Evolutionary conservation across 2,329 filamentous ascomycete genomes (phyloP), one percentile per base, ranked within the genome.

Genomic region (Fusarium sp.): DNA sequence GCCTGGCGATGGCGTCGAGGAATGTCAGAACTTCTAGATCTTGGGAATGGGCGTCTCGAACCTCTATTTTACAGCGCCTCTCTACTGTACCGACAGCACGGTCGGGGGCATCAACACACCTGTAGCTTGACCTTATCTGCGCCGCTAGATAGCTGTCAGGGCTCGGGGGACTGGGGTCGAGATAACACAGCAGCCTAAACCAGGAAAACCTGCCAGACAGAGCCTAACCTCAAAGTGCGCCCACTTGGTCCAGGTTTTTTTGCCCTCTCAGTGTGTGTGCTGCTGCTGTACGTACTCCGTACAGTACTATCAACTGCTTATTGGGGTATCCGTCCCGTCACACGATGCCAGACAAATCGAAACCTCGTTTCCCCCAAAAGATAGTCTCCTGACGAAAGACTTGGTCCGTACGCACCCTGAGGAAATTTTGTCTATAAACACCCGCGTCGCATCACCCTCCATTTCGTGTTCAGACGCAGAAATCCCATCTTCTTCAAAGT

Each of bases 341-440:
- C 69, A 72, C 68, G 62, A 73, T 70, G 37, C 25, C 32, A 64
- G 61, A 64, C 41, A 62, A 25, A 50, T 62, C n/a, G 37, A 50
- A 48, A 48, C 18, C 39, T 35, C 32, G 32, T 50, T 34, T 30
- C 39, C 43, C 50, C 39, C n/a, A 13, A 23, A 45, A 48, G 32
- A 41, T 30, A 64, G 30, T 52, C 30, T 70, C 37, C 66, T 68
- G 57, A 61, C 58, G 58, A 32, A 32, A 50, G 30, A 35, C 57
- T 20, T 75, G 70, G 63, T 66, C 70, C 73, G 67, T 66, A 67
- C 68, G 35, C 66, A 69, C 34, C 60, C 66, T 35, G 64, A 45
- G 41, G 30, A 20, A 20, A 45, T 62, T 34, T 66, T 73, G 48
- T 59, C 64, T 75, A 75, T 76, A 75, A 75, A 62, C 73, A 63